These are phyloP conservation scores for Myxozyma mucilagina DNA, from an alignment of 805 yeast genomes.

Conservation along the genomic window DNA sequence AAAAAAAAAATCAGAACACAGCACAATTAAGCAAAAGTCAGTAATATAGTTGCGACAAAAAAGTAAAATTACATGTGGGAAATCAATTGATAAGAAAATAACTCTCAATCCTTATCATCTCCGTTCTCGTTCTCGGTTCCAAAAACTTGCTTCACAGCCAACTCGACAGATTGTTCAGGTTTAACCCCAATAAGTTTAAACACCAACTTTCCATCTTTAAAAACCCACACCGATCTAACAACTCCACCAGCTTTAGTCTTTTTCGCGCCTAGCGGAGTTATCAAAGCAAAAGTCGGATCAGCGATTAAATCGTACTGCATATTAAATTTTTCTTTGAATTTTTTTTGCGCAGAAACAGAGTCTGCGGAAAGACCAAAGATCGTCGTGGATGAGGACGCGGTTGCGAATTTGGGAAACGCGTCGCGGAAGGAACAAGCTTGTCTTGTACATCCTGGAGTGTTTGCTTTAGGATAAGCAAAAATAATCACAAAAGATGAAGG, in stretches of 20 bases:
- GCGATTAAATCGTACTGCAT: constrained; percentile 73
- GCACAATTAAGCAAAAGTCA: not conserved
- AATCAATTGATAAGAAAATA: not conserved
- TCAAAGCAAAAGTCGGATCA: constrained; percentile 70
- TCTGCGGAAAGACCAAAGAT: constrained; percentile 87
- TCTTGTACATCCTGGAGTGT: constrained; percentile 94
- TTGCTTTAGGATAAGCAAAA: constrained; percentile 82
- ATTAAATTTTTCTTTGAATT: constrained; percentile 68
- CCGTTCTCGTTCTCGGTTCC: not conserved
- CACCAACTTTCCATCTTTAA: constrained; percentile 70
- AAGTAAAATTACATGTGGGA: not conserved
- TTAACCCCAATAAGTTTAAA: constrained; percentile 55
- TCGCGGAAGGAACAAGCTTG: constrained; percentile 90
- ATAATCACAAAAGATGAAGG: constrained; percentile 15
- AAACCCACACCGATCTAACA: constrained; percentile 89
- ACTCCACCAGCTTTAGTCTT: constrained; percentile 79
- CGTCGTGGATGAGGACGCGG: constrained; percentile 47
- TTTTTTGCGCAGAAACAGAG: constrained; percentile 71
- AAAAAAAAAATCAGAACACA: not conserved
- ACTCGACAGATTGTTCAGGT: constrained; percentile 41
- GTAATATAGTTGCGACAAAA: not conserved
- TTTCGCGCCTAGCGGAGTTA: constrained; percentile 78
- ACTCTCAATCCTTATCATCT: not conserved
- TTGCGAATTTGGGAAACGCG: constrained; percentile 54
- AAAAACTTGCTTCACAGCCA: constrained; percentile 34